Evolutionary conservation across 257 asterid genomes (phyloP).

Genomic region (Capsicum baccatum): DNA sequence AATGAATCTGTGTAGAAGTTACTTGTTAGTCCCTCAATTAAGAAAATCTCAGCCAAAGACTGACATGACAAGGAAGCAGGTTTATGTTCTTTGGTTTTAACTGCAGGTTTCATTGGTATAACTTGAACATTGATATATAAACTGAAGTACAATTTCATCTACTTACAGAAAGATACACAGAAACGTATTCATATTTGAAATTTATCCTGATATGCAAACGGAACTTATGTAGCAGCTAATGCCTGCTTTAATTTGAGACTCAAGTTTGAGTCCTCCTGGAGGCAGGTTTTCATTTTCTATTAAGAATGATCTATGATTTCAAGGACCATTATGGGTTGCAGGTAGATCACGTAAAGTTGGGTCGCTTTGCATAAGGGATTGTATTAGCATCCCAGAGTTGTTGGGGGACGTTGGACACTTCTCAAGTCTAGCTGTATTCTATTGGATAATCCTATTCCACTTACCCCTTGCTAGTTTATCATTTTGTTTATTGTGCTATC

Average conservation of each 20-base stretch:
- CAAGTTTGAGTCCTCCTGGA: constrained; percentile 16
- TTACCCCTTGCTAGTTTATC: not conserved
- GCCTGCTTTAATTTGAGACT: constrained; percentile 12
- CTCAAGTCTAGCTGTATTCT: not conserved
- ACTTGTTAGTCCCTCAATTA: not conserved
- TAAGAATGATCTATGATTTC: constrained; percentile 3
- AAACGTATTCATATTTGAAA: not conserved
- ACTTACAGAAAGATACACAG: not conserved
- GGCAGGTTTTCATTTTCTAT: not conserved
- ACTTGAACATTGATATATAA: constrained; percentile 8
- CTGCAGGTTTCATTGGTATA: not conserved
- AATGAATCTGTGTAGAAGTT: not conserved
- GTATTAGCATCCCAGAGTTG: constrained; percentile 5
- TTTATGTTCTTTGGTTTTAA: constrained; percentile 14
- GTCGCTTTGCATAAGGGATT: constrained; percentile 6
- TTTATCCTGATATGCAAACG: constrained; percentile 23
- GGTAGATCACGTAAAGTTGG: not conserved
- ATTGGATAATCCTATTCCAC: constrained; percentile 16
- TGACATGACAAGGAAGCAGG: not conserved
- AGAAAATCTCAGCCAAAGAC: constrained; percentile 13
- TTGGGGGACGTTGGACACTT: not conserved
- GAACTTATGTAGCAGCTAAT: not conserved
- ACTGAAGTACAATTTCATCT: constrained; percentile 20
- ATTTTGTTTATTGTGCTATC: not conserved
- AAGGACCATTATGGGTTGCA: constrained; percentile 2